These are phyloP conservation scores for Tylopilus intermedius DNA, from an alignment of 768 basidiomycete genomes.

Conservation along the genomic window DNA sequence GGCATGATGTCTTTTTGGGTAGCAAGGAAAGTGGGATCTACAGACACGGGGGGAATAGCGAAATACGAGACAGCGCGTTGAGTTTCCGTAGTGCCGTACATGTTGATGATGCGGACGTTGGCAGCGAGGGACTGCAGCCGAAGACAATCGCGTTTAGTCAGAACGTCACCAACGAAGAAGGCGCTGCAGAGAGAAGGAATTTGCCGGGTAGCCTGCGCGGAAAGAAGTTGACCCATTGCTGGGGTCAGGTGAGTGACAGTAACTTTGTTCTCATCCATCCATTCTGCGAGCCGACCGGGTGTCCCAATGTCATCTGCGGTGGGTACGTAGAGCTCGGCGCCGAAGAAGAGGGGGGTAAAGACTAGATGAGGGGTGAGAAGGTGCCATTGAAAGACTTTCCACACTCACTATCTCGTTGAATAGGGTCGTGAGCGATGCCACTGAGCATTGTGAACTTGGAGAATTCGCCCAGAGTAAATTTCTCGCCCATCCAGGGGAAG, in stretches of 20 bases:
- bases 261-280: slow-evolving; percentile 91
- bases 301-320: slow-evolving; percentile 96
- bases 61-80: slow-evolving; percentile 99
- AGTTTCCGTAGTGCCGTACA: slow-evolving; percentile 99
- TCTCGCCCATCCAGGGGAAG: slow-evolving; percentile 98
- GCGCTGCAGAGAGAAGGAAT: slow-evolving; percentile 86
- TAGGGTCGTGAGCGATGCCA: slow-evolving; percentile 98
- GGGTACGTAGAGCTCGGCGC: slow-evolving; percentile 91
- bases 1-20: slow-evolving; percentile 98
- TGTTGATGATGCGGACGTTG: slow-evolving; percentile 95
- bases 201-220: slow-evolving; percentile 74
- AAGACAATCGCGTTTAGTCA: slow-evolving; percentile 96
- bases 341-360: slow-evolving; percentile 97
- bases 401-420: slow-evolving; percentile 92
- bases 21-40: slow-evolving; percentile 84
- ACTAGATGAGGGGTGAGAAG: slow-evolving; percentile 44
- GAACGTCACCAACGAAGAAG: slow-evolving; percentile 98
- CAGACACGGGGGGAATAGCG: slow-evolving; percentile 76
- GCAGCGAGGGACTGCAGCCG: slow-evolving; percentile 88
- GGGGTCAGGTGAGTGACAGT: slow-evolving; percentile 98
- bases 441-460: slow-evolving; percentile 98
- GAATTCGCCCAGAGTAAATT: slow-evolving; percentile 66
- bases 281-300: slow-evolving; percentile 92
- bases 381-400: not conserved
- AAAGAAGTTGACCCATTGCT: slow-evolving; percentile 98